Percentiles rank a stretch among this genome's conserved stretches.
These are phyloP conservation scores for Sicyos baderoa DNA, from an alignment of 306 rosid genomes.

Conservation along the genomic window DNA sequence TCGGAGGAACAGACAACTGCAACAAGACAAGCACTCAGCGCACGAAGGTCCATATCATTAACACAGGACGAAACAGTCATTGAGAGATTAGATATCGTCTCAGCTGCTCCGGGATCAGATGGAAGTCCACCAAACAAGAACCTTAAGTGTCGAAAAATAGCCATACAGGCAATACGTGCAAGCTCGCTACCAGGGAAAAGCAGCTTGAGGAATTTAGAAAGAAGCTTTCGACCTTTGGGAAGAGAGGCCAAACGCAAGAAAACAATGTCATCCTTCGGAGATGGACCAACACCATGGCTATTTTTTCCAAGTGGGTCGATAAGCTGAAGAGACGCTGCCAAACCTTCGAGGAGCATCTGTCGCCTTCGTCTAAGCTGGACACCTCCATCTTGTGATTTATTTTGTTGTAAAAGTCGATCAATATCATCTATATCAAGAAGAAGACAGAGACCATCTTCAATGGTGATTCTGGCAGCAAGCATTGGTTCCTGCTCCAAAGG, in stretches of 20 bases:
- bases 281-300: conserved; percentile 54
- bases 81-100: conserved; percentile 57
- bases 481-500: conserved; percentile 94
- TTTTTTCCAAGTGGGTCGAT: conserved; percentile 80
- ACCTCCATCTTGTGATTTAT: conserved; percentile 78
- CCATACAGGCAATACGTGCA: conserved; percentile 86
- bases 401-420: conserved; percentile 77
- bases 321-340: conserved; percentile 77
- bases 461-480: conserved; percentile 84
- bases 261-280: conserved; percentile 71
- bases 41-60: conserved; percentile 75
- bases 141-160: conserved; percentile 75
- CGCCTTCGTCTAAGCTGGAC: conserved; percentile 53
- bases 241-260: conserved; percentile 76
- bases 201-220: conserved; percentile 55
- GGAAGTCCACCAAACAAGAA: conserved; percentile 84
- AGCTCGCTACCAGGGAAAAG: conserved; percentile 76
- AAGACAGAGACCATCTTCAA: conserved; percentile 93
- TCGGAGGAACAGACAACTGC: conserved; percentile 85
- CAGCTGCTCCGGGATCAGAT: conserved; percentile 65
- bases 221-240: conserved; percentile 83
- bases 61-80: conserved; percentile 58
- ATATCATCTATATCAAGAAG: conserved; percentile 95
- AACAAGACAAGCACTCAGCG: conserved; percentile 88
- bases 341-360: conserved; percentile 64